Evolutionary conservation across 495 filamentous ascomycete genomes (phyloP).

Genomic region (Paragyromitra xinjiangensis): DNA sequence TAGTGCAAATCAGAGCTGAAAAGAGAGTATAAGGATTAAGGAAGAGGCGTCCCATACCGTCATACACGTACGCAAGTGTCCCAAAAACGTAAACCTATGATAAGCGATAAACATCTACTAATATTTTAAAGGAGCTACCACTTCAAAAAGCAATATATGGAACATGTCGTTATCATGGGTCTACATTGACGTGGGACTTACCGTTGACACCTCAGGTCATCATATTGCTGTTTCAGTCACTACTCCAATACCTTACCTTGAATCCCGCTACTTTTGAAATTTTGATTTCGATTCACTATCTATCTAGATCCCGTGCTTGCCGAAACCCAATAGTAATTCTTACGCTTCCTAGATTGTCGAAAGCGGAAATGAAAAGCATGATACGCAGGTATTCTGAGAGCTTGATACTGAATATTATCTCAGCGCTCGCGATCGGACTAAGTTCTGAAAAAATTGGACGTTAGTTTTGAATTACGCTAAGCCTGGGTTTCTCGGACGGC

Average conservation of each 20-base stretch:
- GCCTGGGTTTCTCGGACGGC: not conserved
- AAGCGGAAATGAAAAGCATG: not conserved
- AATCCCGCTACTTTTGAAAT: not conserved
- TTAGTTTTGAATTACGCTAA: not conserved
- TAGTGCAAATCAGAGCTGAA: not conserved
- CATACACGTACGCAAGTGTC: not conserved
- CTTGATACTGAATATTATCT: not conserved
- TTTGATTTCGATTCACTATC: not conserved
- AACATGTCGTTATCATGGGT: not conserved
- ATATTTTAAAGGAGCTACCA: not conserved
- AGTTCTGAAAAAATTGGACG: not conserved
- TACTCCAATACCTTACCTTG: not conserved
- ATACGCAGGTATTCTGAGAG: not conserved
- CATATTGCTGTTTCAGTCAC: not conserved
- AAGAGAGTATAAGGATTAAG: not conserved
- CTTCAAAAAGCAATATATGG: not conserved
- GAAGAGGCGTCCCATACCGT: not conserved
- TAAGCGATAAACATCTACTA: not conserved
- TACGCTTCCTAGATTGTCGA: not conserved
- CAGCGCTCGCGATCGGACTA: not conserved
- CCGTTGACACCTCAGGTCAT: not conserved
- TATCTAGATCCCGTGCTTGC: not conserved
- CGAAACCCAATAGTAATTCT: not conserved
- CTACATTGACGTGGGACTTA: not conserved
- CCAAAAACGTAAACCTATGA: not conserved